Evolutionary conservation across 495 filamentous ascomycete species (phyloP).

Genomic region (Penicillium coprophilum): DNA sequence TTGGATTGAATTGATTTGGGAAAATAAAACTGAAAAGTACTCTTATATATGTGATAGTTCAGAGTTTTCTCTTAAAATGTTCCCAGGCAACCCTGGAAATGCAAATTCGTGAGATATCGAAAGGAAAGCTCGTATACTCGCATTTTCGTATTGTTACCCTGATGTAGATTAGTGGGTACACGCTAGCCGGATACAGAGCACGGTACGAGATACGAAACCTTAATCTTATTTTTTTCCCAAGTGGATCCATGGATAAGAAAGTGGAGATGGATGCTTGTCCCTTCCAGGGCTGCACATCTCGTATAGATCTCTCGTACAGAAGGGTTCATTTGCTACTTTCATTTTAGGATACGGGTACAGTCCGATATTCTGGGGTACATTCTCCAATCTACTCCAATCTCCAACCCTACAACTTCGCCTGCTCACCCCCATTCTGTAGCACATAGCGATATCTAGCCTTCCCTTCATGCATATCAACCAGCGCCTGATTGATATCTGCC

Average conservation of each 20-base stretch:
- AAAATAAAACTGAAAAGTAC: not conserved
- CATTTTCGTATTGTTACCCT: not conserved
- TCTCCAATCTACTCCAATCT: too few relatives aligned
- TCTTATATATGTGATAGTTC: not conserved
- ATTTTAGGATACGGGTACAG: too few relatives aligned
- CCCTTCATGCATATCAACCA: slow-evolving; percentile 67
- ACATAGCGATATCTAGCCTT: slow-evolving; percentile 76
- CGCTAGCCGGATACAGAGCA: not conserved
- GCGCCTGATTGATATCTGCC: slow-evolving; percentile 67
- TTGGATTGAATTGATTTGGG: not conserved
- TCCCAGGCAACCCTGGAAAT: not conserved
- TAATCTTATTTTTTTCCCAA: not conserved
- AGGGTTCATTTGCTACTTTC: too few relatives aligned
- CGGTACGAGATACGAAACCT: not conserved
- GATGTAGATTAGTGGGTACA: not conserved
- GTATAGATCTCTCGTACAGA: too few relatives aligned
- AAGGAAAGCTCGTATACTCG: not conserved
- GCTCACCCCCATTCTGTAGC: slow-evolving; percentile 57
- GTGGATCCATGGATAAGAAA: not conserved
- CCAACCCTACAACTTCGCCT: slow-evolving; percentile 31
- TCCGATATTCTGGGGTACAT: too few relatives aligned
- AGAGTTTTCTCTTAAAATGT: not conserved
- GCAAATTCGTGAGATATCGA: not conserved
- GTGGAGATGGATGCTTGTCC: too few relatives aligned
- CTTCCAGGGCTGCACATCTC: too few relatives aligned